Base-by-base conservation (phyloP, 2,329 filamentous ascomycete genomes). In the Nemania abortiva region DNA sequence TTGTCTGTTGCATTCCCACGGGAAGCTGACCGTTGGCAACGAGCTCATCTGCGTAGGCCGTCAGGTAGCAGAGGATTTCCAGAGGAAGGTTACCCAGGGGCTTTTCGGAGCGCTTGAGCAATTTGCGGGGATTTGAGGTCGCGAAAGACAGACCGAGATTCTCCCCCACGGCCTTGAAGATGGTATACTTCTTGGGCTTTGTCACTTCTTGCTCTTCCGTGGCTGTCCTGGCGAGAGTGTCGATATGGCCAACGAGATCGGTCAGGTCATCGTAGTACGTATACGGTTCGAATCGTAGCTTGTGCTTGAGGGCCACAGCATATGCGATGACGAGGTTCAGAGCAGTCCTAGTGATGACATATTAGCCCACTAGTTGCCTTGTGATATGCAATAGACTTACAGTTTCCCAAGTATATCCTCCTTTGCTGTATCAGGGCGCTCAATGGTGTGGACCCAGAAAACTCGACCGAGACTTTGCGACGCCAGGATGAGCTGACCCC, bases 71-170 rank as follows among this genome's bases (percentile, higher is more conserved):
- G 34, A 96, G 84, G 62, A 96, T 92, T 78, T 97, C 93, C 9
- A 95, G 84, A 0, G 93, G 93, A n/a, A 95, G 84, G 79, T 97
- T 95, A 63, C 93, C 93, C 13, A 95, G 85, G 0, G 93, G 92
- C 73, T 87, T 88, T 71, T 88, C 87, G 15, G 92, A 88, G 52
- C 87, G 86, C 85, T 96, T 96, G 80, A 96, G 84, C 54, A 87
- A 81, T 82, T 94, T 94, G 66, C 92, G 87, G 0, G 93, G 93
- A 81, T 96, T 96, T 61, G 90, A 92, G 66, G 89, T 86, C 5
- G 92, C 92, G 75, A 95, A 93, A 0, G 91, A 89, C 6, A 97
- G 80, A 3, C 93, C 93, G 0, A 97, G 86, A 72, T 92, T 92
- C 76, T 93, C 89, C 54, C 92, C 92, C 1, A 87, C 79, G 1